These are phyloP conservation scores for Corrigiola litoralis DNA, from an alignment of 179 eudicot species.

Conservation along the genomic window DNA sequence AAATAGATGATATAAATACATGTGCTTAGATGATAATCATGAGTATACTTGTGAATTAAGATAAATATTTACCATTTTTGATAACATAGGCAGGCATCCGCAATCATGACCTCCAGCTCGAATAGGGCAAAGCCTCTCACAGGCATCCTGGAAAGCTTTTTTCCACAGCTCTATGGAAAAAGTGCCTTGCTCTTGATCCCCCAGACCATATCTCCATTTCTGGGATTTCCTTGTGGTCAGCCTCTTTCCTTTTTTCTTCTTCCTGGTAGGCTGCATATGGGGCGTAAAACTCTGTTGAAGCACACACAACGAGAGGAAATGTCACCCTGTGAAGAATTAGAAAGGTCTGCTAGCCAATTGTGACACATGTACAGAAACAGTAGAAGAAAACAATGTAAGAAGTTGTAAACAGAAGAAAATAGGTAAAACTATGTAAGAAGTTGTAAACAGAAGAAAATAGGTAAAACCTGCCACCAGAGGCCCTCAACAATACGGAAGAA, in stretches of 20 bases:
- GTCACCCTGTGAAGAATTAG: not conserved
- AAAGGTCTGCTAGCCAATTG: no score
- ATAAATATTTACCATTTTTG: conserved; percentile 73
- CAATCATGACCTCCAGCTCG: conserved; percentile 88
- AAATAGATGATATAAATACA: no score
- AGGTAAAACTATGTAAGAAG: not conserved
- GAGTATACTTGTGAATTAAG: no score
- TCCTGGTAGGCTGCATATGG: conserved; percentile 72
- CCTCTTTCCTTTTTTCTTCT: conserved; percentile 46
- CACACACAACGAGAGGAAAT: not conserved
- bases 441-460: not conserved
- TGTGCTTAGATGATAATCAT: no score
- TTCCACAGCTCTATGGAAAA: conserved; percentile 80
- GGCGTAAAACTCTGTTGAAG: conserved; percentile 69
- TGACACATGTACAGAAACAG: not conserved
- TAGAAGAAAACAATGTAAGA: not conserved
- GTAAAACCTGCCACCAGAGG: conserved; percentile 91
- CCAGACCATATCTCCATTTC: conserved; percentile 46
- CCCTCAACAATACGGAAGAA: conserved; percentile 75
- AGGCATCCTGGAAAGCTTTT: conserved; percentile 82
- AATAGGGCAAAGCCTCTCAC: conserved; percentile 84
- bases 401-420: not conserved
- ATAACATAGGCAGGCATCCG: conserved; percentile 75
- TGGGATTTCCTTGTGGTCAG: conserved; percentile 42
- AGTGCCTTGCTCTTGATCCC: conserved; percentile 77